Evolutionary conservation across 148 eudicot species (phyloP), one percentile per base, ranked within the genome.

Genomic region (Cornus kousa): DNA sequence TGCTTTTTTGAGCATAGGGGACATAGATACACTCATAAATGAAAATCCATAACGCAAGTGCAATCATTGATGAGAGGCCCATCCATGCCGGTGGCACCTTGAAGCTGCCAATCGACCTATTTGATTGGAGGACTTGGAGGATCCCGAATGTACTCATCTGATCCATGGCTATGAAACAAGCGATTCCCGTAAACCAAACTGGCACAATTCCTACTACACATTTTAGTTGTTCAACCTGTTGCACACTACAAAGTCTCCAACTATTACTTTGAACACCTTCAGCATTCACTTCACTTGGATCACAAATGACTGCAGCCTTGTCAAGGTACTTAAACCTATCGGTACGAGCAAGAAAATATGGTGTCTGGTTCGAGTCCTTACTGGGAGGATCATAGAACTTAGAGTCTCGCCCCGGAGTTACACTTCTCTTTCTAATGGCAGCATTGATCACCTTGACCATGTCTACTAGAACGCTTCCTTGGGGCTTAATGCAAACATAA

Each of bases 1-100:
- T 68, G 0, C 74, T 75, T 90, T 40, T 46, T 79, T 5, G 81
- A 57, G 10, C 67, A 1, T 1, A 43, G 8, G 88, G 90, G 35
- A 93, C 70, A 46, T 87, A 72, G 0, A 89, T 2, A 6, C 83
- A 82, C 85, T 93, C 94, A 62, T 91, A 93, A 23, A 78, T 31
- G 3, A 90, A 19, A 4, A 93, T 89, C 91, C 94, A 93, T 4
- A 80, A 37, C 0, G 97, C 81, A 2, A 93, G 87, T 0, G 97
- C 74, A 20, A 89, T 64, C 97, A 93, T 91, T 0, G 91, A 80
- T 0, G 81, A 22, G 20, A 88, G 75, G 7, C 86, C 81, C 72
- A 88, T 80, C 97, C 97, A 93, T 0, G 84, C 97, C 0, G 94
- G 94, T 7, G 97, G 97, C 53, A 93, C 83, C 5, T 66, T 59